Evolutionary conservation across 2,329 filamentous ascomycete species (phyloP).

Genomic region (Diaporthe australafricana): DNA sequence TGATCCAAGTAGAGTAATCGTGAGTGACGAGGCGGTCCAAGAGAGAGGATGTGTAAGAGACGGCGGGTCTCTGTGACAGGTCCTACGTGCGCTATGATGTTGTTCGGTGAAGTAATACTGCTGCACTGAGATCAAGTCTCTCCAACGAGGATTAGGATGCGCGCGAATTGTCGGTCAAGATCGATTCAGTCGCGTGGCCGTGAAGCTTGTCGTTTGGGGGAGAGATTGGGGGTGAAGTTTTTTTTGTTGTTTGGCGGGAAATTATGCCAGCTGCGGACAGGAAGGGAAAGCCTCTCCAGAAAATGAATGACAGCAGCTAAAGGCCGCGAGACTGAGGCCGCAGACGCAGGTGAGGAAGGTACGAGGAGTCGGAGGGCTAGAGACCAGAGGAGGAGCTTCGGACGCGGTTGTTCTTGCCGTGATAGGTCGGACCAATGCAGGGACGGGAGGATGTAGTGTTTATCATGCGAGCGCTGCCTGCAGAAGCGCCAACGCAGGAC

Average conservation of each 20-base stretch:
- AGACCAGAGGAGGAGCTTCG: constrained; percentile 14
- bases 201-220: not conserved
- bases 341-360: constrained; percentile 9
- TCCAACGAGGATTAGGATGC: constrained; percentile 36
- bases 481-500: constrained; percentile 19
- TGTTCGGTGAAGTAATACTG: constrained; percentile 34
- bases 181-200: constrained; percentile 23
- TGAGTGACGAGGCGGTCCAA: constrained; percentile 3
- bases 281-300: constrained; percentile 12
- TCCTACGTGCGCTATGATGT: constrained; percentile 20
- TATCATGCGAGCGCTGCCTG: constrained; percentile 2
- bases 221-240: not conserved
- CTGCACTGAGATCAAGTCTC: constrained; percentile 35
- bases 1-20: not conserved
- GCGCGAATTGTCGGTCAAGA: not conserved
- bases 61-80: not conserved
- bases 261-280: not conserved
- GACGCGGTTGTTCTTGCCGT: constrained; percentile 31
- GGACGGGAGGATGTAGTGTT: constrained; percentile 27
- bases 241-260: not conserved
- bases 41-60: not conserved
- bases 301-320: constrained; percentile 15
- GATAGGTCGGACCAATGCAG: constrained; percentile 27
- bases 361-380: not conserved
- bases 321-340: not conserved